phyloP scores from a whole-genome alignment of 2,329 filamentous ascomycete genomes.

The Pezicula carpinea region DNA sequence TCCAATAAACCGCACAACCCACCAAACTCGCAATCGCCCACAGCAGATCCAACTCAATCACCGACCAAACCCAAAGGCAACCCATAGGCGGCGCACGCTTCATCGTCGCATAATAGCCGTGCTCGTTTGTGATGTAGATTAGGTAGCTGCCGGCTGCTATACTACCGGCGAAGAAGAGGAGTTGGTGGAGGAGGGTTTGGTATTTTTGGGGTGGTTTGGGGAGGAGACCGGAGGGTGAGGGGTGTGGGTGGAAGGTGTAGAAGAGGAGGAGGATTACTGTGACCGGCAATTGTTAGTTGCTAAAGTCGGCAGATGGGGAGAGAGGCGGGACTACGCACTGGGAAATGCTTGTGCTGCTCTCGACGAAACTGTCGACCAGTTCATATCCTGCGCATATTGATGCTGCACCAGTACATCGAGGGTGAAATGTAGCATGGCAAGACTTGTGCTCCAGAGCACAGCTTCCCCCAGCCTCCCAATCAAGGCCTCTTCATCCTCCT shows the following conservation, averaged over 20 bases:
- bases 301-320: neutral
- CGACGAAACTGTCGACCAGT: slow-evolving; percentile 48
- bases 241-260: slow-evolving; percentile 29
- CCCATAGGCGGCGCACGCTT: slow-evolving; percentile 86
- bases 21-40: slow-evolving; percentile 55
- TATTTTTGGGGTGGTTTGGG: slow-evolving; percentile 43
- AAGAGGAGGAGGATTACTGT: slow-evolving; percentile 33
- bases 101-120: slow-evolving; percentile 84
- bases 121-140: slow-evolving; percentile 73
- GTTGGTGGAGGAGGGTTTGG: slow-evolving; percentile 47
- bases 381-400: slow-evolving; percentile 67
- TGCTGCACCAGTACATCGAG: slow-evolving; percentile 75
- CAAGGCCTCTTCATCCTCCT: slow-evolving; percentile 22
- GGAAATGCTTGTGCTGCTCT: slow-evolving; percentile 49
- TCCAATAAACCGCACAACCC: slow-evolving; percentile 21
- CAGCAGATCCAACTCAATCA: slow-evolving; percentile 75
- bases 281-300: slow-evolving; percentile 3
- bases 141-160: slow-evolving; percentile 69
- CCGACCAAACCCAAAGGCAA: slow-evolving; percentile 88
- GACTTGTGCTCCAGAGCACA: slow-evolving; percentile 52
- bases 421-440: slow-evolving; percentile 71
- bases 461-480: slow-evolving; percentile 39
- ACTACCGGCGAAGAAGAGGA: slow-evolving; percentile 60
- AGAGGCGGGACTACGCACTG: slow-evolving; percentile 34
- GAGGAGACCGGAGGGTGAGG: slow-evolving; percentile 42